Percentiles rank a stretch among this genome's conserved stretches.
These are phyloP conservation scores for Suhomyces panamericanus DNA, from an alignment of 1,139 yeast genomes.

Conservation along the genomic window DNA sequence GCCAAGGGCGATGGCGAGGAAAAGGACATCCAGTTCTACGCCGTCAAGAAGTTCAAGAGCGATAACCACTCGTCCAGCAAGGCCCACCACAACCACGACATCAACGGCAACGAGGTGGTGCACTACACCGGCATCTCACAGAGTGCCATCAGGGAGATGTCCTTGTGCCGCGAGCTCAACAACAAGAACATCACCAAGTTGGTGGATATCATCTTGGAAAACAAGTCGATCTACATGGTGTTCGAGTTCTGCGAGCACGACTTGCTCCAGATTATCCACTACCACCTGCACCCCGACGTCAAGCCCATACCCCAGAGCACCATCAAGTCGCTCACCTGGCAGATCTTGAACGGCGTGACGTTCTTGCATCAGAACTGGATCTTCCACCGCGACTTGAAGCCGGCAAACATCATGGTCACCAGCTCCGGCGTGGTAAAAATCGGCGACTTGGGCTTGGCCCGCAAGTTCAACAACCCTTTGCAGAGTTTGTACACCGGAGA, in stretches of 20 bases:
- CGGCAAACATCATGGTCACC: constrained; percentile 97
- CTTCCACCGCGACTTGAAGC: constrained; percentile 91
- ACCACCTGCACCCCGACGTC: constrained; percentile 86
- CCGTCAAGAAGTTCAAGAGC: constrained; percentile 94
- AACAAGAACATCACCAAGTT: constrained; percentile 79
- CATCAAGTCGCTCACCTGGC: constrained; percentile 85
- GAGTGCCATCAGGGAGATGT: constrained; percentile 95
- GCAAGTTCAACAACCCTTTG: constrained; percentile 84
- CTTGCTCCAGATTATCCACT: constrained; percentile 86
- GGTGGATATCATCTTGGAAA: constrained; percentile 84
- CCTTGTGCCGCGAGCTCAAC: constrained; percentile 82
- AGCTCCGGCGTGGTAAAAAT: constrained; percentile 86
- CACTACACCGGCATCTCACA: constrained; percentile 96
- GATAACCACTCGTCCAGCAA: constrained; percentile 65
- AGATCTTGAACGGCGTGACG: constrained; percentile 85
- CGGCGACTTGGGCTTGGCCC: constrained; percentile 93
- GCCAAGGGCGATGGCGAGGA: constrained; percentile 1
- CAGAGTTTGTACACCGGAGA: constrained; percentile 93
- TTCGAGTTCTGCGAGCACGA: constrained; percentile 97
- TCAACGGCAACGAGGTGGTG: constrained; percentile 69
- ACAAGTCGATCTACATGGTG: constrained; percentile 89
- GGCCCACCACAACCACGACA: constrained; percentile 37
- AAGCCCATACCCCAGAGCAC: constrained; percentile 75
- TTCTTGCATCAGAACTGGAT: constrained; percentile 95
- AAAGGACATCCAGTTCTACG: constrained; percentile 43